Conservation (phyloP, 306 rosid species). For the Cucurbita pepo region DNA sequence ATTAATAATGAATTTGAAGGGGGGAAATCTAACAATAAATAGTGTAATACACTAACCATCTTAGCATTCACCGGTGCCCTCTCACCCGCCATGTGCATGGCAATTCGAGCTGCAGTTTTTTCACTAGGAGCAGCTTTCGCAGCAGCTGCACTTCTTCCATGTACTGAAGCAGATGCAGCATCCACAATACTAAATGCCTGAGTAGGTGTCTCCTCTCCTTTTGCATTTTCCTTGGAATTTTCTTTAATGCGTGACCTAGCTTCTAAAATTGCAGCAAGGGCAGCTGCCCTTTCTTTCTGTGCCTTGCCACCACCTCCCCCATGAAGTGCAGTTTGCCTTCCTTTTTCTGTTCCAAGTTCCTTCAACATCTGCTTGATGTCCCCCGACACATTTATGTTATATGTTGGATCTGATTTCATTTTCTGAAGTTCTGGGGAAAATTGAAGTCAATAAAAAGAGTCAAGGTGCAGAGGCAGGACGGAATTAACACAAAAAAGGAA, state of each 20-base stretch:
- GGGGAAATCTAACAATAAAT: not conserved
- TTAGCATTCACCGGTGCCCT: constrained; percentile 84
- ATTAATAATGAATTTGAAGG: not conserved
- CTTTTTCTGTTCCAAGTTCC: constrained; percentile 93
- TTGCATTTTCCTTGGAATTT: constrained; percentile 40
- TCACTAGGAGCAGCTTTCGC: constrained; percentile 79
- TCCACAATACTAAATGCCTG: constrained; percentile 85
- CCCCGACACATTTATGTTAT: constrained; percentile 73
- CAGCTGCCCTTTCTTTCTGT: constrained; percentile 87
- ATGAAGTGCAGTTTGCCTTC: constrained; percentile 76
- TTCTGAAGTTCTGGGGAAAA: constrained; percentile 50
- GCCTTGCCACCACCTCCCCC: constrained; percentile 99
- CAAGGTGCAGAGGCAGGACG: constrained; percentile 1
- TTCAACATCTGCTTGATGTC: constrained; percentile 86
- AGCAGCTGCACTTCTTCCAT: constrained; percentile 95
- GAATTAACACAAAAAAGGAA: constrained; percentile 7
- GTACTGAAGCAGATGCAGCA: constrained; percentile 99
- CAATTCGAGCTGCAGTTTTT: constrained; percentile 93
- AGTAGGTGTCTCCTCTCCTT: constrained; percentile 37
- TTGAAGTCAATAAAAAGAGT: constrained; percentile 1
- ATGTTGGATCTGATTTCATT: constrained; percentile 58
- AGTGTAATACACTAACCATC: constrained; percentile 36
- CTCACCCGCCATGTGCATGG: constrained; percentile 91
- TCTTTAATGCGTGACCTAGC: constrained; percentile 71
- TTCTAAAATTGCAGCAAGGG: constrained; percentile 77